Conservation (phyloP, 176 grass and related monocot species). For the Lolium perenne region DNA sequence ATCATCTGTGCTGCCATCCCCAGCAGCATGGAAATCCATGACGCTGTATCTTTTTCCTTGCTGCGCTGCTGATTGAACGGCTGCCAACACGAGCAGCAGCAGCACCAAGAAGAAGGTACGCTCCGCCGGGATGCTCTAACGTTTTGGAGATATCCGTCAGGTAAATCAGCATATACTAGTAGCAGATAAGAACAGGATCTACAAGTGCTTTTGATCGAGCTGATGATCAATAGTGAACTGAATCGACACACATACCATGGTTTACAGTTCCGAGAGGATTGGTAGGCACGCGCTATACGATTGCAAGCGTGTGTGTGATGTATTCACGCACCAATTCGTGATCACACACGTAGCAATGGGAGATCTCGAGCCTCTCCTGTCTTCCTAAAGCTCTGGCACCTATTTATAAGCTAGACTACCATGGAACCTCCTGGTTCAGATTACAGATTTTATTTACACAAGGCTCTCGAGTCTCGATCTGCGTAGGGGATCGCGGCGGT, state of each 20-base stretch:
- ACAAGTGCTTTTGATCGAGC: not conserved
- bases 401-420: no score
- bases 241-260: constrained; percentile 27
- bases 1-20: not conserved
- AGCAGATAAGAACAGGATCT: not conserved
- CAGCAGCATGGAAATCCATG: no score
- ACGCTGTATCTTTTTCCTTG: not conserved
- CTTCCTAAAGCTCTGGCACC: not conserved
- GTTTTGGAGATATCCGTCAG: not conserved
- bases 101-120: not conserved
- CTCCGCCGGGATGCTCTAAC: not conserved
- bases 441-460: not conserved
- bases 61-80: not conserved
- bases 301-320: no score
- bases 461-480: not conserved
- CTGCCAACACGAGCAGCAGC: constrained; percentile 28
- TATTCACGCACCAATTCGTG: no score
- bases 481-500: not conserved
- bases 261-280: not conserved
- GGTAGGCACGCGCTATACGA: not conserved
- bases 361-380: not conserved
- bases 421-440: not conserved
- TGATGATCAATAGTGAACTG: constrained; percentile 7
- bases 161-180: not conserved
- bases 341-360: not conserved